Evolutionary conservation across 257 asterid genomes (phyloP).

Genomic region (Petunia secreta): DNA sequence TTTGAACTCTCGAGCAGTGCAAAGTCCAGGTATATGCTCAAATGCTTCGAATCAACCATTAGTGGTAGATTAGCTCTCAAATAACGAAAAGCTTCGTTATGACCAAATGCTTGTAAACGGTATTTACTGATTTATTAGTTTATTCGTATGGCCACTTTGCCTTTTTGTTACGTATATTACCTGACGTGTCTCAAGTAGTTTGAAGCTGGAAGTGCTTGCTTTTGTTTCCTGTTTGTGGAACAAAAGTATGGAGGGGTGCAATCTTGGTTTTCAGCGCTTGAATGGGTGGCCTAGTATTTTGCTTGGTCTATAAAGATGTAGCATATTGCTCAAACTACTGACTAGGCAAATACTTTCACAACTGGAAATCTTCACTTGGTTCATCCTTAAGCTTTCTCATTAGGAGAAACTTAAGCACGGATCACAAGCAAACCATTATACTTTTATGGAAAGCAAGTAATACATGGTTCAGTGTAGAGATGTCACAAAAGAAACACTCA

Average conservation of each 20-base stretch:
- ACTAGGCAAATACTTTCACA: no score
- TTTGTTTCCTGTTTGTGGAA: slow-evolving; percentile 12
- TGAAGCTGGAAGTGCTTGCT: slow-evolving; percentile 20
- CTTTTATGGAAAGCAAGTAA: no score
- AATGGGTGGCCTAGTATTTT: background rate
- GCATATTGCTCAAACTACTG: no score
- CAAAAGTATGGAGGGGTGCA: background rate
- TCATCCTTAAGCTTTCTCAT: no score
- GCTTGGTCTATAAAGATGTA: slow-evolving; percentile 8
- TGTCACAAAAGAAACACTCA: no score
- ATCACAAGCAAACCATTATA: no score
- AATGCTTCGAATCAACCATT: background rate
- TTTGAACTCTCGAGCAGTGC: background rate
- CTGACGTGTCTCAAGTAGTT: background rate
- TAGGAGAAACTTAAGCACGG: no score
- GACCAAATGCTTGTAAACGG: no score
- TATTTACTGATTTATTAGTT: no score
- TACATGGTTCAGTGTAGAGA: no score
- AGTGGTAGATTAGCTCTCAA: background rate
- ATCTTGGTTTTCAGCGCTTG: slow-evolving; percentile 16
- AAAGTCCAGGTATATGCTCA: slow-evolving; percentile 13
- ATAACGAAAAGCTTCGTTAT: no score
- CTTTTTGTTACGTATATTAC: slow-evolving; percentile 2
- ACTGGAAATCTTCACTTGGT: no score
- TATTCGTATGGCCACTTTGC: slow-evolving; percentile 12